Percentiles rank a stretch among this genome's conserved stretches.
Conservation (phyloP, 1,284 basidiomycete species). For the Apiotrichum gracile region DNA sequence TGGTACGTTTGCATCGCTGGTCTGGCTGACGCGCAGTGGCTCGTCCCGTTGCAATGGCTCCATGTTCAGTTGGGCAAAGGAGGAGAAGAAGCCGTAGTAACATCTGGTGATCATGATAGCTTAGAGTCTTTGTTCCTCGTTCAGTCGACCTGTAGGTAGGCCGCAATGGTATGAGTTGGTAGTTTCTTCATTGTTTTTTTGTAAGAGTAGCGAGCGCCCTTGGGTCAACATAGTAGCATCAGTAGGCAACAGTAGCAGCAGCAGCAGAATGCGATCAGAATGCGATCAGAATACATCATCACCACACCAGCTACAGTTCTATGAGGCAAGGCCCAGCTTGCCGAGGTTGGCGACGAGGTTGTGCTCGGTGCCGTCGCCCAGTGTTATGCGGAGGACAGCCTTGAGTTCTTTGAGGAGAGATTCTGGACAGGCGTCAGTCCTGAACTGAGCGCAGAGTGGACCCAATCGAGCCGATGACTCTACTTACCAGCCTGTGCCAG, state of each 20-base stretch:
- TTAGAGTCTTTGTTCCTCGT: no score
- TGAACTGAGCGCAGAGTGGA: not conserved
- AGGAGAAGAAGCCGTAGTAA: not conserved
- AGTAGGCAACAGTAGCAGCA: no score
- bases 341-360: constrained; percentile 7
- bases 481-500: constrained; percentile 36
- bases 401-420: constrained; percentile 35
- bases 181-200: not conserved
- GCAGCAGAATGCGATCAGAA: no score
- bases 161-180: no score
- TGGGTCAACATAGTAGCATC: no score
- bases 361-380: constrained; percentile 25
- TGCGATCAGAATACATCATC: no score
- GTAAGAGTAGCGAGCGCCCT: not conserved
- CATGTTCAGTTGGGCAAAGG: constrained; percentile 15
- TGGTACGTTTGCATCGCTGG: constrained; percentile 1
- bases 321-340: not conserved
- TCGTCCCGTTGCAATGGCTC: constrained; percentile 22
- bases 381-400: constrained; percentile 26
- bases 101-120: no score
- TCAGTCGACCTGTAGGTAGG: no score
- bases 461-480: not conserved
- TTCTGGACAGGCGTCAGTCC: constrained; percentile 18
- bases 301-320: no score
- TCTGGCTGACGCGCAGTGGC: constrained; percentile 10